Evolutionary conservation across 139 green algal species (phyloP), one percentile per base, ranked within the genome.

Genomic region (Picochlorum sp.): DNA sequence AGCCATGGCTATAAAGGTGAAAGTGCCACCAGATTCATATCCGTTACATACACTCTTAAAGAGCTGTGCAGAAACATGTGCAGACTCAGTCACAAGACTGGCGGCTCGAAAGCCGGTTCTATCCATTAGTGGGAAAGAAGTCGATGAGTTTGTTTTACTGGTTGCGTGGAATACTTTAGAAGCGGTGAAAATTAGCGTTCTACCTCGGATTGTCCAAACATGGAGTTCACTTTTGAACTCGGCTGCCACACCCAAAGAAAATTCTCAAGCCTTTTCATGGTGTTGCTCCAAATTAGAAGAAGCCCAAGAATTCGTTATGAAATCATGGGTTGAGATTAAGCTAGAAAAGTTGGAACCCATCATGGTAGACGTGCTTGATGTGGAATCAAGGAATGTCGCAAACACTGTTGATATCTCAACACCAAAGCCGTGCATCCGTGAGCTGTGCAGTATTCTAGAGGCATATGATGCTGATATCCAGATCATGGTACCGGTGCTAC

Each of bases 381-480:
- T 54, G 8, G 47, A 21, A 54, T 54, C 47, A 20, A 54, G 34
- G 34, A 9, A 41, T 41, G 34, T 9, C 1, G 34, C 34, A 41
- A 41, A 41, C 34, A 14, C 1, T 11, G 34, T 41, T 7, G 34
- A 41, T 41, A 9, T 41, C 7, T 41, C 34, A 41, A 41, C 8
- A 20, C 18, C 56, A 20, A 20, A 21, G 4, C 11, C 56, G 18
- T 23, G n/a, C n/a, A 32, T 65, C 21, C 57, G n/a, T 21, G 23
- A 28, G 20, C 23, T 65, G 3, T 28, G 20, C 15, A 28, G n/a
- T 32, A 26, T 23, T 21, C 6, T 65, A 15, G 23, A 18, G 8
- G 58, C 16, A 21, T 54, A 54, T 54, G 47, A 54, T 54, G 47
- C 47, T 20, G 47, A 54, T 21, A 54, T 54, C 6, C n/a, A 54